Conservation (phyloP, 208 protist genomes). For the Trypanosoma scelopori region DNA sequence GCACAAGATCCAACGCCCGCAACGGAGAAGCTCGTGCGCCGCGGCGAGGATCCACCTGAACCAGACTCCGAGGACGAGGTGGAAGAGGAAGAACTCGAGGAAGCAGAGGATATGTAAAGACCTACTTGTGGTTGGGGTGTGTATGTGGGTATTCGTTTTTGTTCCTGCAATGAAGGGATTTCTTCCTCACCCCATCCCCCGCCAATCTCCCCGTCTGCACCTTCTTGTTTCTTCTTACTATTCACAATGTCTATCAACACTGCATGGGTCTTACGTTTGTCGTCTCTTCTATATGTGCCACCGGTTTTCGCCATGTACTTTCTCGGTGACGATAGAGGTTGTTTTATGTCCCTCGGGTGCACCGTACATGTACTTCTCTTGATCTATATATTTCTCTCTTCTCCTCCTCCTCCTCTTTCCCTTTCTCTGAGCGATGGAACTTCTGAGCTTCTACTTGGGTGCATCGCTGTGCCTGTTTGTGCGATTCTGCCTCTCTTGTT, state of each 20-base stretch:
- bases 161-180: too few relatives aligned
- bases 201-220: too few relatives aligned
- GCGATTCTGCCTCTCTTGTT: background rate
- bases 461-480: background rate
- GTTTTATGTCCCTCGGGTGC: background rate
- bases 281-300: too few relatives aligned
- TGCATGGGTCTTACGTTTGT: too few relatives aligned
- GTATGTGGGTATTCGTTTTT: too few relatives aligned
- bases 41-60: conserved; percentile 86
- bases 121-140: background rate
- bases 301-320: background rate
- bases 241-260: too few relatives aligned
- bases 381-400: too few relatives aligned
- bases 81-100: conserved; percentile 75
- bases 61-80: conserved; percentile 86
- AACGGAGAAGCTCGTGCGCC: conserved; percentile 90
- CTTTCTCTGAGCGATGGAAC: conserved; percentile 16
- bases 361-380: background rate
- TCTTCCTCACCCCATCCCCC: too few relatives aligned
- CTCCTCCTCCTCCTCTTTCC: background rate
- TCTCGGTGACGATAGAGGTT: background rate
- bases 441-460: conserved; percentile 6
- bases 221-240: too few relatives aligned
- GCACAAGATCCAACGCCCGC: conserved; percentile 84
- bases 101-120: conserved; percentile 51